Percentiles rank a stretch among this genome's conserved stretches.
These are phyloP conservation scores for Rubus idaeus DNA, from an alignment of 306 rosid genomes.

Conservation along the genomic window DNA sequence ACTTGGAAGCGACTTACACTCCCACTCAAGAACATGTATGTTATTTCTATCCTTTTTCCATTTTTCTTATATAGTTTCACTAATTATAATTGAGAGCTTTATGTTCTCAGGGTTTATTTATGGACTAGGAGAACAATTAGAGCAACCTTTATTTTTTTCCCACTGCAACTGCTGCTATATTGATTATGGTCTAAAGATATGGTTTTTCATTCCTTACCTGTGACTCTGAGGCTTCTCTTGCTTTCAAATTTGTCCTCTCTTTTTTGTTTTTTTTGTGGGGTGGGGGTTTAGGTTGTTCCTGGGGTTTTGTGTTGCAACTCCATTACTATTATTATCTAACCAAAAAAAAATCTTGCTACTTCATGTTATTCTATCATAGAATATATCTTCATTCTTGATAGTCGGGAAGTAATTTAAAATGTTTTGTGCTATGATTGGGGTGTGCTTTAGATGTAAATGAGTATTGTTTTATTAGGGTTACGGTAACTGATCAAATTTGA, in stretches of 20 bases:
- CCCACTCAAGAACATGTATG: conserved; percentile 39
- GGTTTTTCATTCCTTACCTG: not conserved
- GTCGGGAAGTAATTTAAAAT: not conserved
- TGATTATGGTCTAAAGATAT: not conserved
- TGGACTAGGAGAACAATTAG: not conserved
- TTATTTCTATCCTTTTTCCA: not conserved
- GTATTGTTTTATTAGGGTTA: not conserved
- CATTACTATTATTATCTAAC: not conserved
- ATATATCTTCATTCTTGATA: not conserved
- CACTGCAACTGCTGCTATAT: not conserved
- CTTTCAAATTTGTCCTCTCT: not conserved
- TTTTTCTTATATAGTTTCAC: not conserved
- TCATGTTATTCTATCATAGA: not conserved
- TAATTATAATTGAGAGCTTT: not conserved
- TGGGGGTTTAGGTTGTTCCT: too few species aligned
- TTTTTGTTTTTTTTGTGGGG: too few species aligned
- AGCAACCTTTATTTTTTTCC: not conserved
- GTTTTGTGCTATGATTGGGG: not conserved
- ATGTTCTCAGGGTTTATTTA: not conserved
- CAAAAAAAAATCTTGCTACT: not conserved
- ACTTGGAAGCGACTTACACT: conserved; percentile 29
- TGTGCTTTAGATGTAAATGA: not conserved
- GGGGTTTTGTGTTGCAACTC: too few species aligned
- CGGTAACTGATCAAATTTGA: not conserved
- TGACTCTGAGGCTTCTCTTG: not conserved